phyloP scores from a whole-genome alignment of 306 rosid species.

The Quercus cerris region DNA sequence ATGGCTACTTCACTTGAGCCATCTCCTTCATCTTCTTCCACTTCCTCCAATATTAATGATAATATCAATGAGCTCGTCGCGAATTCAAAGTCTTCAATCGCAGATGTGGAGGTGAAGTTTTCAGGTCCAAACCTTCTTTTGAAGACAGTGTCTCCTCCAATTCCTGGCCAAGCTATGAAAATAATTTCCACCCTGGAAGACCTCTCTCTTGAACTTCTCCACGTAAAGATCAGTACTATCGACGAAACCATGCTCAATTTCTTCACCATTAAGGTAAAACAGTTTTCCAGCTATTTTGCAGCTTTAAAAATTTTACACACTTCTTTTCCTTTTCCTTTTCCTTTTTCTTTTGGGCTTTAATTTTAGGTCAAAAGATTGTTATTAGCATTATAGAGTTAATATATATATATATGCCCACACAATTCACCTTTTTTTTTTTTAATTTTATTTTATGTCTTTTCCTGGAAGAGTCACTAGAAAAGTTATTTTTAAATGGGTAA shows the following conservation, averaged over 20 bases:
- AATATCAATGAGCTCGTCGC: conserved; percentile 66
- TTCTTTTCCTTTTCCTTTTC: not conserved
- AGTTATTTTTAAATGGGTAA: too few relatives aligned
- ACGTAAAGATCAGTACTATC: conserved; percentile 41
- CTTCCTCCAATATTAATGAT: conserved; percentile 46
- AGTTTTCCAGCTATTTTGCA: not conserved
- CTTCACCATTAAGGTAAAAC: conserved; percentile 77
- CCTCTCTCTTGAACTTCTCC: conserved; percentile 64
- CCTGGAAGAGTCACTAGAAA: too few relatives aligned
- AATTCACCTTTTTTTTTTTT: too few relatives aligned
- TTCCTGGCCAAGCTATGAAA: conserved; percentile 70
- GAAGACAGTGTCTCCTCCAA: conserved; percentile 60
- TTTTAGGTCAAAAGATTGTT: not conserved
- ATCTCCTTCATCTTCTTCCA: conserved; percentile 66
- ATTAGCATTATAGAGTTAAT: not conserved
- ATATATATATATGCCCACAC: too few relatives aligned
- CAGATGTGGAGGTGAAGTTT: conserved; percentile 83
- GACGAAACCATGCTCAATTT: conserved; percentile 65
- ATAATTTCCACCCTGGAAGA: conserved; percentile 68
- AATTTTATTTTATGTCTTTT: too few relatives aligned
- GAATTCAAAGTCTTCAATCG: conserved; percentile 54
- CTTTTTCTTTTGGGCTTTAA: not conserved
- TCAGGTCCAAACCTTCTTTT: conserved; percentile 72
- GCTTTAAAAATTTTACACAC: not conserved
- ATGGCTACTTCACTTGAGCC: conserved; percentile 53